phyloP scores from a whole-genome alignment of 2,329 filamentous ascomycete species.

The Capronia americana region DNA sequence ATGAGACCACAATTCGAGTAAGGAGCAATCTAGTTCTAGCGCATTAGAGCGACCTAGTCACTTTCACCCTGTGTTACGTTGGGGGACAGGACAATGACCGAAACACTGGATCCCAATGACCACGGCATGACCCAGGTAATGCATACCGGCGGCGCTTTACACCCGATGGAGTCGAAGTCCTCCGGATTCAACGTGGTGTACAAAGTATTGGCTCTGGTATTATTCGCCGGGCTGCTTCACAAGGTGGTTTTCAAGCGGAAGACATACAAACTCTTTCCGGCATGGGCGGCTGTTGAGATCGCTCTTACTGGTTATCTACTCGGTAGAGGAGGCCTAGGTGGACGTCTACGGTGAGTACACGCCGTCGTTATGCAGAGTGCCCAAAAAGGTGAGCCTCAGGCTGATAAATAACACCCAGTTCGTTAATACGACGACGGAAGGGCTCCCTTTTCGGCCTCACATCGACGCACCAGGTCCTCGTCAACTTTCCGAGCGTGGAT shows the following conservation, averaged over 20 bases:
- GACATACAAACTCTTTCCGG: slow-evolving; percentile 5
- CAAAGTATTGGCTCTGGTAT: neutral
- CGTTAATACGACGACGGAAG: neutral
- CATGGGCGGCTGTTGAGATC: slow-evolving; percentile 12
- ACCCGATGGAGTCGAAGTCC: too few species aligned
- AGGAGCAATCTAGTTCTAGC: too few species aligned
- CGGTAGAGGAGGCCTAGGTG: neutral
- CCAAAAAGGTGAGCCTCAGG: neutral
- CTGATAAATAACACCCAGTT: neutral
- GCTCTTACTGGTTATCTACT: slow-evolving; percentile 2
- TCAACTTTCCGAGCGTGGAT: slow-evolving; percentile 11
- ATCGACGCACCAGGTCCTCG: slow-evolving; percentile 12
- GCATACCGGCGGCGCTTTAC: too few species aligned
- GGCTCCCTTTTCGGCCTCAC: slow-evolving; percentile 16
- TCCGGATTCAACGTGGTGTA: neutral
- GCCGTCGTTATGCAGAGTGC: neutral
- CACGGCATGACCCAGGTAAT: too few species aligned
- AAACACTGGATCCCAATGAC: too few species aligned
- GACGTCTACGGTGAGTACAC: neutral
- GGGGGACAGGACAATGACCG: too few species aligned
- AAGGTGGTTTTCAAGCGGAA: slow-evolving; percentile 1
- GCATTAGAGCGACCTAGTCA: too few species aligned
- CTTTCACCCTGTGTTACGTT: too few species aligned
- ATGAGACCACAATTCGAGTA: too few species aligned
- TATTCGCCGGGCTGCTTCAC: neutral